These are phyloP conservation scores for Russula vinacea DNA, from an alignment of 768 basidiomycete genomes.

Conservation along the genomic window DNA sequence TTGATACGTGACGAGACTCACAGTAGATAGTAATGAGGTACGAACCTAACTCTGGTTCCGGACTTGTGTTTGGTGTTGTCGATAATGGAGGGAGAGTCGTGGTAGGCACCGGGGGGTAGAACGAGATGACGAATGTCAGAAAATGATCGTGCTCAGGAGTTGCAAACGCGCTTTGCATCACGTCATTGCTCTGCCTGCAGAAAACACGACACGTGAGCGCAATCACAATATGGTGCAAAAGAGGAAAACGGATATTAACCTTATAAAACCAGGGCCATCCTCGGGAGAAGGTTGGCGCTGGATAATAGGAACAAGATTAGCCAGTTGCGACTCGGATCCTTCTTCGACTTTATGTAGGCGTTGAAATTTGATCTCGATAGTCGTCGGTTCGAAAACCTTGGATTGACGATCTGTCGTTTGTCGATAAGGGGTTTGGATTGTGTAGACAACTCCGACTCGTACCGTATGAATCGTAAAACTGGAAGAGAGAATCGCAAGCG, in stretches of 20 bases:
- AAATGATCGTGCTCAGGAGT: background rate
- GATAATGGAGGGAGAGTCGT: background rate
- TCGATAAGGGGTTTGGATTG: background rate
- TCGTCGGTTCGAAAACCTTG: slow-evolving; percentile 10
- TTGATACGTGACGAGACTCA: too few species aligned
- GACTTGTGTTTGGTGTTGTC: background rate
- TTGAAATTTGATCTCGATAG: slow-evolving; percentile 14
- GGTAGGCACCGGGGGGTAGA: slow-evolving; percentile 5
- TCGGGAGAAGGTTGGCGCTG: slow-evolving; percentile 5
- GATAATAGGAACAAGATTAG: slow-evolving; percentile 9
- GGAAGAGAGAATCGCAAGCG: slow-evolving; percentile 18
- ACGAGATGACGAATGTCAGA: slow-evolving; percentile 19
- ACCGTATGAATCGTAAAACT: slow-evolving; percentile 16
- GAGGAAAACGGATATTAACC: slow-evolving; percentile 1
- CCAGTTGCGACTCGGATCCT: background rate
- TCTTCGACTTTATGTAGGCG: background rate
- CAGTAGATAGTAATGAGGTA: background rate
- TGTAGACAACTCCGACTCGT: background rate
- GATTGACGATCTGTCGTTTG: slow-evolving; percentile 9
- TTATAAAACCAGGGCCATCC: slow-evolving; percentile 6
- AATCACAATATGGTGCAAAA: background rate
- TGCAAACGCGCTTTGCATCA: slow-evolving; percentile 17
- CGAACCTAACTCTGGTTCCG: background rate
- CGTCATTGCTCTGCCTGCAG: slow-evolving; percentile 1
- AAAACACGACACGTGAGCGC: background rate